A percentile compares a stretch with the other conserved stretches of the same genome.
These are phyloP conservation scores for Leccinum barrowsii DNA, from an alignment of 768 basidiomycete species.

Conservation along the genomic window DNA sequence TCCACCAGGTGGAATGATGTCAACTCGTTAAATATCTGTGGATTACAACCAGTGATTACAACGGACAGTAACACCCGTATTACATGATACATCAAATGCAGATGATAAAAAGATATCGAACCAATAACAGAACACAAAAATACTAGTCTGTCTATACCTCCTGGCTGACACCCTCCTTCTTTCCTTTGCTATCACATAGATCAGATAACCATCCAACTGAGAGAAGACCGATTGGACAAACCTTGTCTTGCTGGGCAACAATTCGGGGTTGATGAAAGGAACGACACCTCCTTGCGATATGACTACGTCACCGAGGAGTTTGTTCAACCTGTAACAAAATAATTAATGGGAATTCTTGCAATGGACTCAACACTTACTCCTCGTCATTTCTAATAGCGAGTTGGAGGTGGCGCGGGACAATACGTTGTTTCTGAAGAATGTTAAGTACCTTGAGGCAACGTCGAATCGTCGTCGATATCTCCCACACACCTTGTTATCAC, in stretches of 20 bases:
- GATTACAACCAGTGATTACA: constrained; percentile 16
- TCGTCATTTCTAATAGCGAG: constrained; percentile 91
- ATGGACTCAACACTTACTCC: constrained; percentile 45
- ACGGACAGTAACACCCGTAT: constrained; percentile 6
- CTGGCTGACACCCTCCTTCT: constrained; percentile 33
- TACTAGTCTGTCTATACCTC: constrained; percentile 23
- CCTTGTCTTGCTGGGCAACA: constrained; percentile 32
- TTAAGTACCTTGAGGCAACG: neutral
- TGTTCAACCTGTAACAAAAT: constrained; percentile 52
- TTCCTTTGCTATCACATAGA: constrained; percentile 27
- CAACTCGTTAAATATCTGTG: constrained; percentile 4
- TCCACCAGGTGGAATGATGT: neutral
- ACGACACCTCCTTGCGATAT: constrained; percentile 91
- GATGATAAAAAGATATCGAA: constrained; percentile 28
- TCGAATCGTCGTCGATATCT: neutral
- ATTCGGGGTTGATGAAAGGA: constrained; percentile 56
- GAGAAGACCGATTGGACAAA: constrained; percentile 4
- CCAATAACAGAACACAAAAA: constrained; percentile 18
- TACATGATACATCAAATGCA: constrained; percentile 29
- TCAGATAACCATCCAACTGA: constrained; percentile 3
- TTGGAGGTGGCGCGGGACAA: constrained; percentile 89
- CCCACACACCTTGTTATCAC: constrained; percentile 31
- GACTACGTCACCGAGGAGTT: constrained; percentile 79
- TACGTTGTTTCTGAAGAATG: constrained; percentile 72
- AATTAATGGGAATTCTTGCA: neutral